phyloP scores from a whole-genome alignment of 495 filamentous ascomycete species.

The Trichodelitschia bisporula region DNA sequence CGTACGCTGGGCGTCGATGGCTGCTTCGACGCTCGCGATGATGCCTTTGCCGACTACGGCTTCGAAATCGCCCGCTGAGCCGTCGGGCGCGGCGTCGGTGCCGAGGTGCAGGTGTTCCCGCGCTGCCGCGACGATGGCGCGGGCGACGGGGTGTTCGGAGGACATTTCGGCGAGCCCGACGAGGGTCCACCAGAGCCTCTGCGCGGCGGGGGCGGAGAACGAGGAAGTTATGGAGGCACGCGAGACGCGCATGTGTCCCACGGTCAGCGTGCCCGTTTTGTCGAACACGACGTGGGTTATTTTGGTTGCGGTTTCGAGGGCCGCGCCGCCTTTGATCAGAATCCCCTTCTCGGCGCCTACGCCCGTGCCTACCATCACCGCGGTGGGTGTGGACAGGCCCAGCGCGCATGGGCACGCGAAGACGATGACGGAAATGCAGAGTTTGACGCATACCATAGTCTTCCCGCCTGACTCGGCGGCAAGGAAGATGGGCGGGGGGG shows the following conservation, averaged over 20 bases:
- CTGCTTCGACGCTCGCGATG: conserved; percentile 55
- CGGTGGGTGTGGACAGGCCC: conserved; percentile 81
- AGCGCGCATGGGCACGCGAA: conserved; percentile 95
- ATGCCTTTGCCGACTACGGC: conserved; percentile 71
- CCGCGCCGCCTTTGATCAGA: conserved; percentile 84
- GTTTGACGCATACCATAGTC: conserved; percentile 88
- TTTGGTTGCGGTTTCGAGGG: conserved; percentile 77
- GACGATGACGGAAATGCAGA: conserved; percentile 96
- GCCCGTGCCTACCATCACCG: conserved; percentile 96
- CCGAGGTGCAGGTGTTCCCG: conserved; percentile 47
- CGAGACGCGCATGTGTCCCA: conserved; percentile 82
- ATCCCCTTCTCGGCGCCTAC: conserved; percentile 95
- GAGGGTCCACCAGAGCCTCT: conserved; percentile 79
- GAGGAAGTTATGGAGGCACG: conserved; percentile 34
- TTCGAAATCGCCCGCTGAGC: conserved; percentile 62
- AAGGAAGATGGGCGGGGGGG: conserved; percentile 79
- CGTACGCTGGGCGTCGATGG: conserved; percentile 31
- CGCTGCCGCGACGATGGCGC: conserved; percentile 51
- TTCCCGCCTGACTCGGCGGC: conserved; percentile 57
- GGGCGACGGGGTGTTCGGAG: conserved; percentile 86
- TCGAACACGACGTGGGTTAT: conserved; percentile 92
- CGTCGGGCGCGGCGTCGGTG: conserved; percentile 50
- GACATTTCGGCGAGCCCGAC: conserved; percentile 83
- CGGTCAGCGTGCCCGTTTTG: conserved; percentile 91
- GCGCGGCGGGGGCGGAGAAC: conserved; percentile 47